A percentile compares a stretch with the other conserved stretches of the same genome.
These are phyloP conservation scores for Zasmidium cellare DNA, from an alignment of 2,329 filamentous ascomycete species.

Conservation along the genomic window DNA sequence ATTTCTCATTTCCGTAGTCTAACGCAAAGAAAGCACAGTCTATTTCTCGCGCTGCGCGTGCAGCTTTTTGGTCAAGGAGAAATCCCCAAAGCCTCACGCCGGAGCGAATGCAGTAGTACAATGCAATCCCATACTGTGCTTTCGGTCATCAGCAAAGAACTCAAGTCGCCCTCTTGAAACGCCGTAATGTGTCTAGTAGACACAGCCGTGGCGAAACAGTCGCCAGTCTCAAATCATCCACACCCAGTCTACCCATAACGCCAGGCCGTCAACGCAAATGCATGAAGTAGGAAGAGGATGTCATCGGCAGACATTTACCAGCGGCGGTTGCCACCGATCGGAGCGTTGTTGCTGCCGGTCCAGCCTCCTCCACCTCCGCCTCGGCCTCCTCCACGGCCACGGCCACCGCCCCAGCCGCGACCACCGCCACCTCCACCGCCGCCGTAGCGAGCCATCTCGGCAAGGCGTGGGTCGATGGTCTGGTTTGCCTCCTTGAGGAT, in stretches of 20 bases:
- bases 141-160: neutral
- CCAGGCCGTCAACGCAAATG: conserved; percentile 20
- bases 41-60: conserved; percentile 3
- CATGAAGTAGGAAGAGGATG: conserved; percentile 12
- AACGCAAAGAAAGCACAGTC: neutral
- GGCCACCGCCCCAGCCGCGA: conserved; percentile 64
- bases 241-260: conserved; percentile 18
- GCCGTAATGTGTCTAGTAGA: conserved; percentile 1
- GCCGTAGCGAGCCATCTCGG: conserved; percentile 92
- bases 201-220: neutral
- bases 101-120: conserved; percentile 13
- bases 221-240: neutral
- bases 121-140: neutral
- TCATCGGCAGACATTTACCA: conserved; percentile 44
- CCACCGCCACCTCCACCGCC: conserved; percentile 73
- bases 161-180: conserved; percentile 3
- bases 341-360: conserved; percentile 60
- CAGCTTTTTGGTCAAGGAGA: neutral
- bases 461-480: conserved; percentile 91
- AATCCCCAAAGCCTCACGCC: conserved; percentile 3
- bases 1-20: neutral
- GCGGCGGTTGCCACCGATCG: conserved; percentile 56
- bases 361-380: conserved; percentile 38
- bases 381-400: conserved; percentile 53
- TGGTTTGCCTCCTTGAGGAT: conserved; percentile 97